A percentile compares a stretch with the other conserved stretches of the same genome.
These are phyloP conservation scores for Nigrospora sphaerica DNA, from an alignment of 2,329 filamentous ascomycete genomes.

Conservation along the genomic window DNA sequence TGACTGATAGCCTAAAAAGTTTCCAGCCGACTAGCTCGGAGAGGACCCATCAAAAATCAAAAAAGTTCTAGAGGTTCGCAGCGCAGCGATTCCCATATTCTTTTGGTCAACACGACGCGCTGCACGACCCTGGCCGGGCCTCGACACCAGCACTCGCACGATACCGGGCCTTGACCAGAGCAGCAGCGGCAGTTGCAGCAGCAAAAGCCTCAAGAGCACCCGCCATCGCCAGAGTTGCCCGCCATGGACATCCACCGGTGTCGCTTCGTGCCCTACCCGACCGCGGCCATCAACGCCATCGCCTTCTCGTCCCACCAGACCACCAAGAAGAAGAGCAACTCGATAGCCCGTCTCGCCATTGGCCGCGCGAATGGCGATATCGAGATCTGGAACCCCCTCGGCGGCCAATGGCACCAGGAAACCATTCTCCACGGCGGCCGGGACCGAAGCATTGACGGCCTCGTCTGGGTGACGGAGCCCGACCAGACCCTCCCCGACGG, in stretches of 20 bases:
- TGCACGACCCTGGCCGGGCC: too few species aligned
- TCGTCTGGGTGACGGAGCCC: conserved; percentile 86
- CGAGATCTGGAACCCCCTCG: conserved; percentile 91
- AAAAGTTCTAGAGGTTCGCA: background rate
- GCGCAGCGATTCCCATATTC: background rate
- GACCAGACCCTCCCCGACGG: conserved; percentile 61
- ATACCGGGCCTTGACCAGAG: background rate
- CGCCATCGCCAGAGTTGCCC: background rate
- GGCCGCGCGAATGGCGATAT: conserved; percentile 93
- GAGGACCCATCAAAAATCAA: background rate
- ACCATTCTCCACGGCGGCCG: conserved; percentile 75
- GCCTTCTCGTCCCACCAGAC: conserved; percentile 75
- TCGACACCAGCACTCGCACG: background rate
- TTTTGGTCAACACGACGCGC: background rate
- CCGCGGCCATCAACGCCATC: conserved; percentile 87
- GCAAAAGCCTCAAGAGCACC: background rate
- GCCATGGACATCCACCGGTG: conserved; percentile 94
- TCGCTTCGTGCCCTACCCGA: conserved; percentile 88
- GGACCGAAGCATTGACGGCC: conserved; percentile 80
- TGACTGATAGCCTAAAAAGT: background rate
- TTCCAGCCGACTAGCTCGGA: background rate
- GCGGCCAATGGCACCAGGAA: conserved; percentile 84
- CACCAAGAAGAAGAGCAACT: conserved; percentile 41
- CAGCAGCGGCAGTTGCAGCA: background rate
- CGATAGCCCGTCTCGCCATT: conserved; percentile 71